Conservation (phyloP, 2,329 filamentous ascomycete species). For the Reticulascus tulasneorum region DNA sequence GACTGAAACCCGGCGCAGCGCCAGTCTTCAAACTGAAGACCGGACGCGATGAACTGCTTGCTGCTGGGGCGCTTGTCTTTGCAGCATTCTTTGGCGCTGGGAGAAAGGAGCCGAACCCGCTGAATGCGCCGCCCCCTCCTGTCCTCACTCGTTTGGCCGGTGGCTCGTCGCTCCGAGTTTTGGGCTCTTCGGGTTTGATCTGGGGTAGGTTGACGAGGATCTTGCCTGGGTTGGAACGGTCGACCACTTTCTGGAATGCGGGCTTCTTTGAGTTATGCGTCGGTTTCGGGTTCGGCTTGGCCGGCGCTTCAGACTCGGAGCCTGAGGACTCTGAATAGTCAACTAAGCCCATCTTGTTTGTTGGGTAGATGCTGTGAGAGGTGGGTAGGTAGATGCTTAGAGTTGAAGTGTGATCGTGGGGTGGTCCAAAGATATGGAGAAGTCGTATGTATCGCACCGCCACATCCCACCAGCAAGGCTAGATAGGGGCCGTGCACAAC, state of each 20-base stretch:
- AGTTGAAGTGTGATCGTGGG: neutral
- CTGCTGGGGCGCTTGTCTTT: slow-evolving; percentile 28
- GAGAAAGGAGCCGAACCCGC: slow-evolving; percentile 81
- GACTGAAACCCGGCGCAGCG: slow-evolving; percentile 74
- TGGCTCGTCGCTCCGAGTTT: slow-evolving; percentile 44
- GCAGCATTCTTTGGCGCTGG: slow-evolving; percentile 71
- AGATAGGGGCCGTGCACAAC: slow-evolving; percentile 6
- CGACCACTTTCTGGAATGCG: slow-evolving; percentile 74
- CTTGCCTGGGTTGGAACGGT: slow-evolving; percentile 75
- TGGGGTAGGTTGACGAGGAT: slow-evolving; percentile 76
- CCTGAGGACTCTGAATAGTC: slow-evolving; percentile 82
- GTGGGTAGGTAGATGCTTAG: neutral
- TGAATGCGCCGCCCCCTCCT: slow-evolving; percentile 54
- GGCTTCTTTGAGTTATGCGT: slow-evolving; percentile 39
- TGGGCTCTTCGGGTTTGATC: slow-evolving; percentile 27
- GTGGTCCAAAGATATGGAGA: slow-evolving; percentile 6
- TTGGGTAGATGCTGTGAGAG: neutral
- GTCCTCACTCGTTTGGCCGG: slow-evolving; percentile 69
- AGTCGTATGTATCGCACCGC: slow-evolving; percentile 6
- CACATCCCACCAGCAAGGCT: slow-evolving; percentile 8
- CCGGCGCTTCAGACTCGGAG: slow-evolving; percentile 40
- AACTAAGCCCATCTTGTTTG: slow-evolving; percentile 66
- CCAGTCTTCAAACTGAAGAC: slow-evolving; percentile 74
- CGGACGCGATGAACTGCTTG: slow-evolving; percentile 17
- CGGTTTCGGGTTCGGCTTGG: slow-evolving; percentile 26